Evolutionary conservation across 495 filamentous ascomycete genomes (phyloP).

Genomic region (Aspergillus carlsbadensis): DNA sequence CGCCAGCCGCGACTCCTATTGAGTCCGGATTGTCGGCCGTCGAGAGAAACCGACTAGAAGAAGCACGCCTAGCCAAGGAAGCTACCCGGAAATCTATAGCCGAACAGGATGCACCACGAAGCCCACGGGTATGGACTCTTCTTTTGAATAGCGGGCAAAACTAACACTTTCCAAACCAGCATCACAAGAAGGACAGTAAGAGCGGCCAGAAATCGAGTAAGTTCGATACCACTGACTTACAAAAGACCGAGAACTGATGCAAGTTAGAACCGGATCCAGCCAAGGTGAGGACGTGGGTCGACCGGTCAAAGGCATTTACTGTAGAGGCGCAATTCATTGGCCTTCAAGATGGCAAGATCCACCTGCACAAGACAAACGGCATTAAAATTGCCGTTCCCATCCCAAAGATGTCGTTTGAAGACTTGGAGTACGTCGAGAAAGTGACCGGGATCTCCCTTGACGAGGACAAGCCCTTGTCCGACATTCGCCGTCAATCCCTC

Average conservation of each 20-base stretch:
- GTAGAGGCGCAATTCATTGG: constrained; percentile 98
- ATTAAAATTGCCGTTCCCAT: constrained; percentile 98
- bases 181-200: constrained; percentile 66
- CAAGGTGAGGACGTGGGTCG: constrained; percentile 90
- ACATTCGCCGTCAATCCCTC: constrained; percentile 56
- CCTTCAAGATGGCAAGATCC: constrained; percentile 87
- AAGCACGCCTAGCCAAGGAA: constrained; percentile 75
- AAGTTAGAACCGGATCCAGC: constrained; percentile 72
- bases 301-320: constrained; percentile 91
- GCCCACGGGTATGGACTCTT: constrained; percentile 60
- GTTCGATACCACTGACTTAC: constrained; percentile 30
- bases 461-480: constrained; percentile 92
- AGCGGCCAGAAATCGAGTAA: constrained; percentile 70
- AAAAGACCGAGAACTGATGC: constrained; percentile 16
- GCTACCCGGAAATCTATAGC: constrained; percentile 60
- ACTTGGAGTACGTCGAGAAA: constrained; percentile 91
- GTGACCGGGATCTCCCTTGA: constrained; percentile 85
- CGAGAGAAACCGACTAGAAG: constrained; percentile 81
- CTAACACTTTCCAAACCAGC: constrained; percentile 59
- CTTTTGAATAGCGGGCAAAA: not conserved
- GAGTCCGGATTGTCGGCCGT: constrained; percentile 70
- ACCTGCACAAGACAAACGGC: constrained; percentile 95
- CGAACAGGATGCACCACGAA: constrained; percentile 53
- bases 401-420: constrained; percentile 89
- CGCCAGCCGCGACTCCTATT: constrained; percentile 45